Percentiles rank a stretch among this genome's conserved stretches.
phyloP scores from a whole-genome alignment of 768 basidiomycete species.

The Termitomyces sp. region DNA sequence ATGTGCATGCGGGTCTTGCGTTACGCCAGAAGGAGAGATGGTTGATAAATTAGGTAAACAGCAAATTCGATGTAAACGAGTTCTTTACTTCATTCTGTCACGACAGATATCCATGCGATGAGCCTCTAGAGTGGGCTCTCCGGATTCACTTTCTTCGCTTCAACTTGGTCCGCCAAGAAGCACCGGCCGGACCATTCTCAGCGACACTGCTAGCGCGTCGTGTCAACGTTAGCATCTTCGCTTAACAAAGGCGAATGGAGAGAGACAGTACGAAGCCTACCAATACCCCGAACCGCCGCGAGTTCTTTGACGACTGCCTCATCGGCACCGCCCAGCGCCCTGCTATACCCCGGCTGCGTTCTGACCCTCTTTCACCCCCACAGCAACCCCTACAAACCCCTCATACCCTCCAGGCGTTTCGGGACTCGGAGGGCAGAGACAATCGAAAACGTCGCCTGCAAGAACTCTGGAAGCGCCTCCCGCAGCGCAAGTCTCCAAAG shows the following conservation, averaged over 20 bases:
- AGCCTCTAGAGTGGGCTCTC: constrained; percentile 34
- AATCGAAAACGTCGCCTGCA: constrained; percentile 56
- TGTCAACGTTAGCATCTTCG: constrained; percentile 7
- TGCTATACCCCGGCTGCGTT: constrained; percentile 55
- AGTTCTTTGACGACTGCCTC: constrained; percentile 49
- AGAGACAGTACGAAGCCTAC: constrained; percentile 7
- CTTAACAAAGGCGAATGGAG: constrained; percentile 16
- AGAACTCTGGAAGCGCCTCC: constrained; percentile 61
- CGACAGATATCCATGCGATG: constrained; percentile 19
- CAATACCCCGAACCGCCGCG: constrained; percentile 36
- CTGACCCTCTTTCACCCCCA: constrained; percentile 43
- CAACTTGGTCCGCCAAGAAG: constrained; percentile 12
- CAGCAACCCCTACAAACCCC: constrained; percentile 29
- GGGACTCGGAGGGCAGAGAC: constrained; percentile 57
- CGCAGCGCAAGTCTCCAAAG: constrained; percentile 19
- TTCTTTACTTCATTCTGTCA: constrained; percentile 13
- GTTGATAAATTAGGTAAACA: background rate
- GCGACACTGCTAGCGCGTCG: constrained; percentile 8
- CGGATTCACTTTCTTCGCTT: constrained; percentile 8
- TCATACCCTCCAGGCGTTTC: constrained; percentile 60
- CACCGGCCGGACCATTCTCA: constrained; percentile 8
- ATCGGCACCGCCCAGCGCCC: constrained; percentile 52
- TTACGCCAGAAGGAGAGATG: background rate
- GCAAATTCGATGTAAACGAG: constrained; percentile 13
- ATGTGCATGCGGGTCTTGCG: background rate